These are phyloP conservation scores for Mycena indigotica DNA, from an alignment of 768 basidiomycete species.

Conservation along the genomic window DNA sequence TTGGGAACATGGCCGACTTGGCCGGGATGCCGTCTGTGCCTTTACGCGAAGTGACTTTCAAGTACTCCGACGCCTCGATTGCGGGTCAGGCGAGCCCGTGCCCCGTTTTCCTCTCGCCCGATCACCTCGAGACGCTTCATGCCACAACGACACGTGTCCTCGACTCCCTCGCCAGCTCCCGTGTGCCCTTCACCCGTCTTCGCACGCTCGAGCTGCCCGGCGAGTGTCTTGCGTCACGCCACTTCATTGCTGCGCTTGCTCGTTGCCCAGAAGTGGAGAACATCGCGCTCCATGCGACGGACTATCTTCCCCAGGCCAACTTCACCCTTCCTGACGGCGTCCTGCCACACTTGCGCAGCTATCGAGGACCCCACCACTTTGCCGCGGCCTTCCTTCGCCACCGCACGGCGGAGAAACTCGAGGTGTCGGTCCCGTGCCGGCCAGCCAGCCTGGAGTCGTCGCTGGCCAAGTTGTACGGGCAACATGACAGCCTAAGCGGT, in stretches of 20 bases:
- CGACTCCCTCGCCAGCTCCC: conserved; percentile 19
- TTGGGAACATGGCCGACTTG: conserved; percentile 6
- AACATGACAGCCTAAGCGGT: background rate
- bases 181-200: conserved; percentile 21
- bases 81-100: background rate
- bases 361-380: conserved; percentile 5
- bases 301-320: background rate
- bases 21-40: background rate
- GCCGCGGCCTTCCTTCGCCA: conserved; percentile 2
- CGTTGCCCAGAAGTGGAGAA: conserved; percentile 32
- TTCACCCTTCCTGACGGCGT: conserved; percentile 7
- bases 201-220: conserved; percentile 28
- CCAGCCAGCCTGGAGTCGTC: conserved; percentile 1
- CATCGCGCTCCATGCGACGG: conserved; percentile 15
- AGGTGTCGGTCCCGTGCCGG: background rate
- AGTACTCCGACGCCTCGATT: conserved; percentile 9
- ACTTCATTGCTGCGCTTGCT: conserved; percentile 28
- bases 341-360: background rate
- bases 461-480: background rate
- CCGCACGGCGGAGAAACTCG: background rate
- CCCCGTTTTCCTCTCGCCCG: conserved; percentile 23
- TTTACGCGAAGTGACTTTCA: conserved; percentile 9
- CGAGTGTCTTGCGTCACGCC: conserved; percentile 23
- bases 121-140: conserved; percentile 30
- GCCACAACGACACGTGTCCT: conserved; percentile 34